phyloP scores from a whole-genome alignment of 768 basidiomycete species.

The Trametes cingulata region DNA sequence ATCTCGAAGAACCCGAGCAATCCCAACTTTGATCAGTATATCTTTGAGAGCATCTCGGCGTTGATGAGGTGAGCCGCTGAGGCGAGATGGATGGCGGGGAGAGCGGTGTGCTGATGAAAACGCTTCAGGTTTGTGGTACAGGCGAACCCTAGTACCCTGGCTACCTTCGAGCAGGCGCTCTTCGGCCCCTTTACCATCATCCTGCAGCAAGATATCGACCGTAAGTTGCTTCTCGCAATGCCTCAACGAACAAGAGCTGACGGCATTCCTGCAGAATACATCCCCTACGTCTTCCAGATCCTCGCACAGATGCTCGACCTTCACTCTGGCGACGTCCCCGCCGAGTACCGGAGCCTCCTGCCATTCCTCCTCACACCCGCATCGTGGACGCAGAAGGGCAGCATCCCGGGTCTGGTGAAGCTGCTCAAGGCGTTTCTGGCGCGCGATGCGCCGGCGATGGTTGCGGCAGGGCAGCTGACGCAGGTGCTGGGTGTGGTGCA shows the following conservation, averaged over 20 bases:
- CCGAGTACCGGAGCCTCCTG: constrained; percentile 76
- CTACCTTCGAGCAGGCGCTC: constrained; percentile 76
- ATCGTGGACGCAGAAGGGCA: constrained; percentile 93
- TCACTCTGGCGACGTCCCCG: constrained; percentile 65
- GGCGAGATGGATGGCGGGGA: background rate
- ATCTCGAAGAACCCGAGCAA: constrained; percentile 97
- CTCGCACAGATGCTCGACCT: constrained; percentile 93
- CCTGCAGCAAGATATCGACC: constrained; percentile 89
- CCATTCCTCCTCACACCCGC: constrained; percentile 82
- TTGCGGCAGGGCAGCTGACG: constrained; percentile 67
- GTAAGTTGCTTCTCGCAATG: constrained; percentile 44
- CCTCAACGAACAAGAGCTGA: background rate
- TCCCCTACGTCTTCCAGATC: constrained; percentile 97
- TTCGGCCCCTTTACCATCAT: constrained; percentile 89
- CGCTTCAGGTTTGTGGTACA: constrained; percentile 73
- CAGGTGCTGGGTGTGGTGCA: constrained; percentile 86
- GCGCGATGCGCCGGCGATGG: constrained; percentile 68
- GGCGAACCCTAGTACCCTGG: constrained; percentile 63
- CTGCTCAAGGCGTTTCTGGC: constrained; percentile 82
- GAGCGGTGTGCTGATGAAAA: background rate
- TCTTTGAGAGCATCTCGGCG: constrained; percentile 95
- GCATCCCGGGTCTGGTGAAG: constrained; percentile 89
- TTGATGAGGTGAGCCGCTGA: constrained; percentile 66
- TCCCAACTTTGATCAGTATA: constrained; percentile 96
- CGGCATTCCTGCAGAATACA: constrained; percentile 65